Evolutionary conservation across 352 stramenopile species (phyloP), one percentile per base, ranked within the genome.

Genomic region (Globisporangium yorkense): DNA sequence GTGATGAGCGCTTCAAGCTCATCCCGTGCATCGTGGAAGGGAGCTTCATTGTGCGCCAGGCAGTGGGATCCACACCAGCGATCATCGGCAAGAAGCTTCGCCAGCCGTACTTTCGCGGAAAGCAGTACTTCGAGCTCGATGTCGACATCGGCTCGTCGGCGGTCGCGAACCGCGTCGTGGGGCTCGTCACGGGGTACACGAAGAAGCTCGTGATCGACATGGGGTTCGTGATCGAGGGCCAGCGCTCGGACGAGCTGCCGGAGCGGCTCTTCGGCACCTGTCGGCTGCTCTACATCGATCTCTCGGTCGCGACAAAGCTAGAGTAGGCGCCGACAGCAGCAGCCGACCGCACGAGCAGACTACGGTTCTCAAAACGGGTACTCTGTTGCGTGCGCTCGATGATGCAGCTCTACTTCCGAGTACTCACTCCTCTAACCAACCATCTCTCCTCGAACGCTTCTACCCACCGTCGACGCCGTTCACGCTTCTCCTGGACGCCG

Each of bases 191-290:
- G 1, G 77, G 81, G 0, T 92, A 89, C 59, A 79, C 79, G 4
- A 92, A 92, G 64, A 92, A 89, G 54, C 68, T 92, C 43, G 79
- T 92, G 47, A 88, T 92, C 55, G 79, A 92, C 66, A 89, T 92
- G 80, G 80, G 79, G 27, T 92, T 88, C 49, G 48, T 92, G 44
- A 44, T 92, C 40, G 79, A 92, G 60, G 79, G 71, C 20, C 80
- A 87, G 51, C 77, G 70, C 29, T 49, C 66, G 0, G 77, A 92
- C 21, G 81, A 92, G 47, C 64, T 92, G 8, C 81, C 81, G 9
- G 81, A 92, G 57, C 70, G 81, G 44, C 69, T 92, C 27, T 87
- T 92, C 52, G 81, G 81, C 15, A 84, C 51, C 55, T 70, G 61
- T 20, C 75, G 81, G 10, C 59, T 92, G 44, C 70, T 85, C 31